Percentiles rank a stretch among this genome's conserved stretches.
phyloP scores from a whole-genome alignment of 768 basidiomycete genomes.

The Mycena kentingensis region DNA sequence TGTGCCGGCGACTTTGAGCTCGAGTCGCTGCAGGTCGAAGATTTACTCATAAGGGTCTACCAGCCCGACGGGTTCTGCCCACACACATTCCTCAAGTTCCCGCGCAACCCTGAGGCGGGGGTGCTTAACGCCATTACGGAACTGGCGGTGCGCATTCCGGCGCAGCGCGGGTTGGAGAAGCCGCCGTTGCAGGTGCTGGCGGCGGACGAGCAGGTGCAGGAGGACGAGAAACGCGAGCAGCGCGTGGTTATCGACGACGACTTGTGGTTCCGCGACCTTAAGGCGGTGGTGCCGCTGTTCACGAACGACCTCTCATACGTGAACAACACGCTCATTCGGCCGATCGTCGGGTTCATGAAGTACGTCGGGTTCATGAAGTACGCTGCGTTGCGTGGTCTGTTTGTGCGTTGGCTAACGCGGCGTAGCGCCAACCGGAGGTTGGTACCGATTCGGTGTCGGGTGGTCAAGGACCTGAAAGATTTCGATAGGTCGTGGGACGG shows the following conservation, averaged over 20 bases:
- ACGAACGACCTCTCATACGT: conserved; percentile 86
- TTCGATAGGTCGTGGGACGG: conserved; percentile 98
- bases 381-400: conserved; percentile 33
- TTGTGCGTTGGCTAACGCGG: conserved; percentile 5
- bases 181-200: conserved; percentile 80
- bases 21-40: conserved; percentile 86
- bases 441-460: conserved; percentile 89
- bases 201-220: conserved; percentile 37
- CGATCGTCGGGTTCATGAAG: conserved; percentile 99
- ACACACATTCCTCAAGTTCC: conserved; percentile 93
- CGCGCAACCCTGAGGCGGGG: conserved; percentile 71
- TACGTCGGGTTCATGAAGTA: too few relatives aligned
- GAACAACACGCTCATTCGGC: conserved; percentile 89
- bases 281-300: conserved; percentile 93
- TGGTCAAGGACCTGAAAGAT: conserved; percentile 79
- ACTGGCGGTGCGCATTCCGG: conserved; percentile 72
- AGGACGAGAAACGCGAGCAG: conserved; percentile 29
- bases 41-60: conserved; percentile 91
- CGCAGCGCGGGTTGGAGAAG: conserved; percentile 82
- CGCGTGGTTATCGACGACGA: conserved; percentile 86
- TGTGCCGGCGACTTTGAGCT: conserved; percentile 89
- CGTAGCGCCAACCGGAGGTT: conserved; percentile 88
- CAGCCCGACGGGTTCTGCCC: conserved; percentile 93
- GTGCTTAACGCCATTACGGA: conserved; percentile 85
- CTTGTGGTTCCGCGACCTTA: conserved; percentile 90